Evolutionary conservation across 495 filamentous ascomycete genomes (phyloP), one percentile per base, ranked within the genome.

Genomic region (Saxophila tyrrhenica): DNA sequence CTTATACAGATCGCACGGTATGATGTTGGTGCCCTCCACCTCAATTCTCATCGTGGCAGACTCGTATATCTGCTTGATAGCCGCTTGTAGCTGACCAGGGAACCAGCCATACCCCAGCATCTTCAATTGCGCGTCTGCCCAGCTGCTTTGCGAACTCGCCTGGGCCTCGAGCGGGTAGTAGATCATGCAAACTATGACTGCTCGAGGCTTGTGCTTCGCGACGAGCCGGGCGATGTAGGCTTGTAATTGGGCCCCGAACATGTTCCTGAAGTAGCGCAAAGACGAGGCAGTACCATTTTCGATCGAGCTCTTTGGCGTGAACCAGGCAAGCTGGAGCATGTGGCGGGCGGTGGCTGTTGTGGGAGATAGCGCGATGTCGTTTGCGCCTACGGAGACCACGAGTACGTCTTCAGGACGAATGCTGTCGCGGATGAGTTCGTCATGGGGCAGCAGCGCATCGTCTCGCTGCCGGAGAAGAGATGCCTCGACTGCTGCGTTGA

Each of bases 111-210:
- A 68, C 13, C 64, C 60, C 22, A 68, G 39, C 0, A 54, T 22
- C 38, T 58, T 63, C 22, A 68, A 50, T 42, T 60, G 58, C 21
- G 21, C 11, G 39, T 68, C 64, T 11, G 64, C 64, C 66, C 66
- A 68, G 39, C 66, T 62, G 9, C 24, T 25, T 39, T 66, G 64
- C 10, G 32, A 21, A 15, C 57, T 57, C 3, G 35, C 23, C 1
- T 35, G 21, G 11, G 24, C 39, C 49, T 68, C 62, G 21, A 66
- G 57, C 10, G 66, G 66, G 48, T 57, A 68, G 57, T 68, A 68
- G 8, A 68, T 68, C 66, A 64, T 66, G 55, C 64, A 68, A 1
- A 65, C 57, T 25, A 67, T 51, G 9, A 67, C 58, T n/a, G 60
- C 64, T 19, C 58, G 55, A 3, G 66, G 66, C 41, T 68, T 68